Base-by-base conservation (phyloP, 2,329 filamentous ascomycete genomes). In the Leptographium lundbergii region DNA sequence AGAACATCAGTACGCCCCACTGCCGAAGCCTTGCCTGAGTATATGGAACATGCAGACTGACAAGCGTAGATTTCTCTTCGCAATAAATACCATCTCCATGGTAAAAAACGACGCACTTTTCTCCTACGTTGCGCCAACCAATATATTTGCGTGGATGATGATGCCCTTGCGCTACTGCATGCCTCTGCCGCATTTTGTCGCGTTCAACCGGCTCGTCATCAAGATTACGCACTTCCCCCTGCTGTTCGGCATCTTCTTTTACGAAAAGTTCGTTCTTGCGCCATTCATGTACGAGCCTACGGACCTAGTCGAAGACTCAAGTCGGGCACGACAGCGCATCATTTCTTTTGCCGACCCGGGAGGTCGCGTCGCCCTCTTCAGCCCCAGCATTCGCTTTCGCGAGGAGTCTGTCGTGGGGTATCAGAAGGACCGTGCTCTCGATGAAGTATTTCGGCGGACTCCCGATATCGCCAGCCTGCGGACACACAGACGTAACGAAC, bases 91-190 rank as follows among this genome's bases (percentile, higher is more conserved):
- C 5, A 95, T 96, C 56, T 95, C 90, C 5, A 95, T 96, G 89
- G 92, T 96, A 64, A 97, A 96, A 71, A 96, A 94, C n/a, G 92
- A 97, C 69, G 88, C 91, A 0, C 76, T 96, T 0, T 97, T 97
- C 75, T 95, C 90, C 4, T 96, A 96, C 69, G 82, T 96, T 61
- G 88, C 92, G 1, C 92, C 92, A 0, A 87, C 88, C 17, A 97
- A 97, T 68, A 87, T 96, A 34, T 81, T 96, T 63, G 91, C 89
- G 1, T 97, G 91, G 92, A 69, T 92, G 0, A 76, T 96, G 32
- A 91, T 91, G 66, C 92, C 92, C 0, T 71, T 95, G 52, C 82
- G 91, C 63, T 95, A 87, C 69, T 75, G 84, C 66, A 84, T 96
- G 75, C 84, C 91, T 0, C 85, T 96, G 65, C 82, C 82, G 48